Evolutionary conservation across 352 stramenopile genomes (phyloP).

Genomic region (Pelagophyceae sp.): DNA sequence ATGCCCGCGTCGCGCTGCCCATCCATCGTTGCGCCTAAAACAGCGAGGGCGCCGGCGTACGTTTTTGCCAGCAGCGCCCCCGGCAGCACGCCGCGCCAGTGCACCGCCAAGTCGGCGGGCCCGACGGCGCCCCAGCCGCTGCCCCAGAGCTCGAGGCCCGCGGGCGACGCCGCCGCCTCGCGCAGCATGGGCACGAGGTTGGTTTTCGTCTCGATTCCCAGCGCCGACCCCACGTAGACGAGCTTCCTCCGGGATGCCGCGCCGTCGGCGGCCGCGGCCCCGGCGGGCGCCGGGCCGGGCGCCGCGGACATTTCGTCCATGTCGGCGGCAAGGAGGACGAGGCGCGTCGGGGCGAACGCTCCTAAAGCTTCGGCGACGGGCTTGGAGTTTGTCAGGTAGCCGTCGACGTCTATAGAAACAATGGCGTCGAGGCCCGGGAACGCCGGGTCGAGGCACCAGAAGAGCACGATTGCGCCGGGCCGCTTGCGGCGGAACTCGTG

Average conservation of each 20-base stretch:
- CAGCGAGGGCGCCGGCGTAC: conserved; percentile 28
- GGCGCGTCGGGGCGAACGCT: conserved; percentile 22
- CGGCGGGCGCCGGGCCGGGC: conserved; percentile 5
- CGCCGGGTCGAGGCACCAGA: conserved; percentile 37
- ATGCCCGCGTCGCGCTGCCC: conserved; percentile 34
- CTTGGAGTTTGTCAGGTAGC: conserved; percentile 37
- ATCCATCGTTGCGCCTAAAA: conserved; percentile 36
- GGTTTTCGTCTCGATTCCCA: conserved; percentile 33
- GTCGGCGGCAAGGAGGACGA: conserved; percentile 29
- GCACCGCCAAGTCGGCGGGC: conserved; percentile 22
- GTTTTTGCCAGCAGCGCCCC: conserved; percentile 24
- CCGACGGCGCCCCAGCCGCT: conserved; percentile 27
- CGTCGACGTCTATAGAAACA: conserved; percentile 34
- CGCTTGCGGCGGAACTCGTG: conserved; percentile 27
- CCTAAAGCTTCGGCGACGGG: conserved; percentile 12
- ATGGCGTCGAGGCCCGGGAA: conserved; percentile 33
- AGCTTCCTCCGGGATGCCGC: conserved; percentile 10
- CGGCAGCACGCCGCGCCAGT: conserved; percentile 29
- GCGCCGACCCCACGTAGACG: conserved; percentile 36
- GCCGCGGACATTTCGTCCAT: conserved; percentile 23
- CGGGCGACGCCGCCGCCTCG: conserved; percentile 22
- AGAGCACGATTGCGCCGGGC: conserved; percentile 28
- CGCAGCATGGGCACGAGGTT: conserved; percentile 34
- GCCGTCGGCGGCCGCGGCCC: not conserved
- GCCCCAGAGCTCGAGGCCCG: conserved; percentile 34